These are phyloP conservation scores for Trichophyton verrucosum DNA, from an alignment of 2,329 filamentous ascomycete species.

Conservation along the genomic window DNA sequence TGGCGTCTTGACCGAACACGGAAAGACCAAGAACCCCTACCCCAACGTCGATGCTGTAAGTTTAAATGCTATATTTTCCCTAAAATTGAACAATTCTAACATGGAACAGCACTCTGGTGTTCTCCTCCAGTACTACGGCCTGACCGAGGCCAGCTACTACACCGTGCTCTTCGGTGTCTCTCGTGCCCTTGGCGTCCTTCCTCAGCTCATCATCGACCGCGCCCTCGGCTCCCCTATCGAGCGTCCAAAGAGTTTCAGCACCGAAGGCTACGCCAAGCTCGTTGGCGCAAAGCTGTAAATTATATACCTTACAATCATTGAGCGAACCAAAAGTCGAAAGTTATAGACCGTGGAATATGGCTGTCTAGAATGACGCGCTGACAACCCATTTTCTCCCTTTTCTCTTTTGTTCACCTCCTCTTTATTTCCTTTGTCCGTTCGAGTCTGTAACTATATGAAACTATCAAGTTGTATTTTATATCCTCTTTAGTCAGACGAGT, in stretches of 20 bases:
- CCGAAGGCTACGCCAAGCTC: constrained; percentile 90
- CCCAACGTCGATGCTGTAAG: constrained; percentile 79
- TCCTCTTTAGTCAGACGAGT: background rate
- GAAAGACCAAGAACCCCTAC: constrained; percentile 90
- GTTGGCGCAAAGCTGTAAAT: constrained; percentile 79
- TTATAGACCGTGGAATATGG: background rate
- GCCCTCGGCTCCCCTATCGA: constrained; percentile 94
- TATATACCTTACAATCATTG: background rate
- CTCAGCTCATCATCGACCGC: constrained; percentile 99
- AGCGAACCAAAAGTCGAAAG: background rate
- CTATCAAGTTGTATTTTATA: background rate
- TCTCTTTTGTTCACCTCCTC: background rate
- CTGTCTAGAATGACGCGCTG: background rate
- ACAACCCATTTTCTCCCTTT: background rate
- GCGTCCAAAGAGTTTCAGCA: constrained; percentile 98
- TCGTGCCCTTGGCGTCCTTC: constrained; percentile 93
- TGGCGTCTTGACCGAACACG: constrained; percentile 94
- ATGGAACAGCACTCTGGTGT: constrained; percentile 70
- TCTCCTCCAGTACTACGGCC: constrained; percentile 97
- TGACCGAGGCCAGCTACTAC: constrained; percentile 99
- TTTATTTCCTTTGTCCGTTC: background rate
- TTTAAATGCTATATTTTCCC: background rate
- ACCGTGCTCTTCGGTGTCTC: constrained; percentile 98
- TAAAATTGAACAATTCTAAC: constrained; percentile 8
- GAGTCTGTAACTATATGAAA: background rate